phyloP scores from a whole-genome alignment of 1,139 yeast species.

The Candida labiduridarum region DNA sequence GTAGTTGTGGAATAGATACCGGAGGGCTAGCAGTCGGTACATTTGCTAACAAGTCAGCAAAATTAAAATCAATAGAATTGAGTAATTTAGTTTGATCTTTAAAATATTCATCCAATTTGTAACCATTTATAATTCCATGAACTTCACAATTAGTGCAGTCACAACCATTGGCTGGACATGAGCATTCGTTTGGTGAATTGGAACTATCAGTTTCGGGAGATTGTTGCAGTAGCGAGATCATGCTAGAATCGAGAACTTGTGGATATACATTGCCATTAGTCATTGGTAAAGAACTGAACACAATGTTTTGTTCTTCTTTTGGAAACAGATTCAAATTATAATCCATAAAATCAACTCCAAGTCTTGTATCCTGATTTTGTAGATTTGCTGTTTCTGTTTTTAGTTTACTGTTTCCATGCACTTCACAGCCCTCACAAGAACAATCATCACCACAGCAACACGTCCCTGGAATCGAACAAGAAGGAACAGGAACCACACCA shows the following conservation, averaged over 20 bases:
- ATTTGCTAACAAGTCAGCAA: conserved; percentile 6
- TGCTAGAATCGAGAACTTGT: background rate
- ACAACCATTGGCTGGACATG: conserved; percentile 49
- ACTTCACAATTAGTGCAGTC: conserved; percentile 55
- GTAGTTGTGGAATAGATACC: conserved; percentile 11
- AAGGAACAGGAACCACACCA: conserved; percentile 33
- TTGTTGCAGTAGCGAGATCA: background rate
- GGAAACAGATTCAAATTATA: background rate
- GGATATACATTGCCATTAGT: background rate
- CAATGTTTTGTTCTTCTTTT: conserved; percentile 3
- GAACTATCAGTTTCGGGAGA: background rate
- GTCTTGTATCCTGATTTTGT: background rate
- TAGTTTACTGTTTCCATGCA: conserved; percentile 35
- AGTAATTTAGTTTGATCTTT: conserved; percentile 12
- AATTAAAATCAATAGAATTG: conserved; percentile 11
- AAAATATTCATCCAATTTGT: conserved; percentile 42
- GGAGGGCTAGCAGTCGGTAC: background rate
- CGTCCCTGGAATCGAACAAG: conserved; percentile 53
- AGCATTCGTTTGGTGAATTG: conserved; percentile 24
- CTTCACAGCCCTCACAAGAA: conserved; percentile 49
- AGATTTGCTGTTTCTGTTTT: background rate
- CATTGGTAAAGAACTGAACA: conserved; percentile 6
- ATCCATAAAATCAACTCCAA: conserved; percentile 2
- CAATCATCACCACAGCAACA: conserved; percentile 53
- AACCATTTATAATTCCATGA: conserved; percentile 57